Percentiles rank a stretch among this genome's conserved stretches.
phyloP scores from a whole-genome alignment of 129 eudicot genomes.

The Cynara cardunculus region DNA sequence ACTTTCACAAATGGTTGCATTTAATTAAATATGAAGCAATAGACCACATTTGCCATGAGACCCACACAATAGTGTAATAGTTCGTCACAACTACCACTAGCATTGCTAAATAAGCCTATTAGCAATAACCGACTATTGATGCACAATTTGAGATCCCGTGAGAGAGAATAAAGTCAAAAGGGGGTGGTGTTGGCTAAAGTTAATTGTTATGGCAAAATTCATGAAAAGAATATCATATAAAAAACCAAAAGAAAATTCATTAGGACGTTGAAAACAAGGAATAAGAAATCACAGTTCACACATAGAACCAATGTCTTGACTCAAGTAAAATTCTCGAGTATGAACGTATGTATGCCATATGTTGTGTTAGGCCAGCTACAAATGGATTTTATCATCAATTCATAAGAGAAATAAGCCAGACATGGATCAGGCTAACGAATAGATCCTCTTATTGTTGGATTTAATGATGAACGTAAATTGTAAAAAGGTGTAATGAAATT shows the following conservation, averaged over 20 bases:
- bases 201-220: not conserved
- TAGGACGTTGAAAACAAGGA: not conserved
- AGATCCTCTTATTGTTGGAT: not conserved
- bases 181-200: not conserved
- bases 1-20: not conserved
- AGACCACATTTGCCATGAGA: not conserved
- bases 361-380: not conserved
- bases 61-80: not conserved
- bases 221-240: not conserved
- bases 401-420: not conserved
- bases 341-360: not conserved
- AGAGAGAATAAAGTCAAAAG: not conserved
- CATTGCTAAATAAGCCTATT: not conserved
- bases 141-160: not conserved
- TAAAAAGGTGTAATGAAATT: not conserved
- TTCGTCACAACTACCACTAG: not conserved
- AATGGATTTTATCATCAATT: not conserved
- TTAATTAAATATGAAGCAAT: not conserved
- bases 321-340: not conserved
- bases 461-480: not conserved
- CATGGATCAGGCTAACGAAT: too few relatives aligned
- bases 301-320: slow-evolving; percentile 1
- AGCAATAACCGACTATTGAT: not conserved
- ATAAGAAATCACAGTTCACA: not conserved
- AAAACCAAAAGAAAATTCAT: not conserved